A percentile compares a stretch with the other conserved stretches of the same genome.
These are phyloP conservation scores for Globisporangium takayamanum DNA, from an alignment of 352 stramenopile genomes.

Conservation along the genomic window DNA sequence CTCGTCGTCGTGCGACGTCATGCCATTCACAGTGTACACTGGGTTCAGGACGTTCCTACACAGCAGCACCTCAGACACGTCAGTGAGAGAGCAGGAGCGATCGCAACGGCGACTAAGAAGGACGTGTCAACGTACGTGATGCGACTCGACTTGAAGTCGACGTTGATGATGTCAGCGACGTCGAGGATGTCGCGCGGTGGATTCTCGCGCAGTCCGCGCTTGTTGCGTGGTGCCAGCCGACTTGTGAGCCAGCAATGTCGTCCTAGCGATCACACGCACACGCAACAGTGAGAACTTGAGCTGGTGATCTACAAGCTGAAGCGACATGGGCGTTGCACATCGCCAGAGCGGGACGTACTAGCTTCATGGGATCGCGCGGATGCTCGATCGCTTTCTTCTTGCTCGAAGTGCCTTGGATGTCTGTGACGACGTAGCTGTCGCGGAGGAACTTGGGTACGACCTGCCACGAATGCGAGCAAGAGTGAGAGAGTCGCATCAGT, in stretches of 20 bases:
- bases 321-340: no score
- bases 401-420: conserved; percentile 62
- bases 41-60: conserved; percentile 63
- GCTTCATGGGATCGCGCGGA: conserved; percentile 35
- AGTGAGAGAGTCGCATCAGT: not conserved
- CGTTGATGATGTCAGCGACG: conserved; percentile 61
- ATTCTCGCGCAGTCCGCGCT: conserved; percentile 38
- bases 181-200: conserved; percentile 59
- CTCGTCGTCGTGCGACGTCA: conserved; percentile 43
- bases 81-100: no score
- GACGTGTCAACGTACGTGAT: conserved; percentile 36
- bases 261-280: conserved; percentile 20
- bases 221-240: conserved; percentile 48
- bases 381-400: conserved; percentile 36
- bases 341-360: conserved; percentile 16
- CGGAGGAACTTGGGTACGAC: conserved; percentile 55
- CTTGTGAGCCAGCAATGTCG: conserved; percentile 47
- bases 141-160: conserved; percentile 61
- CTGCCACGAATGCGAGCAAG: conserved; percentile 8
- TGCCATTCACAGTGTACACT: conserved; percentile 67
- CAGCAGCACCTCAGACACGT: no score
- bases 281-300: not conserved
- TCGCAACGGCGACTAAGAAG: no score
- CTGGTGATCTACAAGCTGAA: not conserved
- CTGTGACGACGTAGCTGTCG: conserved; percentile 65